Base-by-base conservation (phyloP, 306 rosid genomes). In the Dalbergia cultrata region DNA sequence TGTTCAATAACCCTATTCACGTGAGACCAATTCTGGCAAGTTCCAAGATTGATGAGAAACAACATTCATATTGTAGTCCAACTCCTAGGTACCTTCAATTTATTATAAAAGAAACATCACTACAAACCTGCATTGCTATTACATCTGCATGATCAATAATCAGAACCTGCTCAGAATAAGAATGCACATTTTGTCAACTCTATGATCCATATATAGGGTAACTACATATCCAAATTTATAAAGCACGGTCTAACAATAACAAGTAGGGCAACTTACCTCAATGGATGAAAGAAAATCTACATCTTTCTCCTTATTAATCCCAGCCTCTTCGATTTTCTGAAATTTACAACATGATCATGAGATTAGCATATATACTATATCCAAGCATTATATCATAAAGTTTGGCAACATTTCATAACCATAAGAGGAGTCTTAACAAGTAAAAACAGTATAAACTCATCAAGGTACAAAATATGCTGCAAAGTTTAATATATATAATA, bases 141-240 rank as follows among this genome's bases (percentile, higher is more conserved):
- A 95, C 94, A 86, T 95, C 99, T 14, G 97, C 97, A 74, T 95
- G 96, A 83, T 95, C 99, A 88, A 93, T 85, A 75, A 95, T 79
- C 58, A 95, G 86, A 84, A 95, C 93, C 99, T 93, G 97, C 86
- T 41, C 78, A 79, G 39, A 62, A 68, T 22, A 64, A 83, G 22
- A 73, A 83, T 35, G 8, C 10, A 73, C 12, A 43, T 17, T 45
- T 3, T 19, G 53, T 84, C 82, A 88, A 84, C 61, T 60, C 62
- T 52, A 66, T 61, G 63, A 62, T 67, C 35, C 44, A 26, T 41
- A 74, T 59, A 33, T 8, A 47, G 11, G 13, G 16, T 10, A 82
- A 67, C 79, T 72, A 71, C 45, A 74, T 9, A 17, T 19, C 43
- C 56, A 16, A 83, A 66, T 50, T 72, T 14, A 35, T 79, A 26